Base-by-base conservation (phyloP, 2,329 filamentous ascomycete genomes). In the Thelonectria rubi region DNA sequence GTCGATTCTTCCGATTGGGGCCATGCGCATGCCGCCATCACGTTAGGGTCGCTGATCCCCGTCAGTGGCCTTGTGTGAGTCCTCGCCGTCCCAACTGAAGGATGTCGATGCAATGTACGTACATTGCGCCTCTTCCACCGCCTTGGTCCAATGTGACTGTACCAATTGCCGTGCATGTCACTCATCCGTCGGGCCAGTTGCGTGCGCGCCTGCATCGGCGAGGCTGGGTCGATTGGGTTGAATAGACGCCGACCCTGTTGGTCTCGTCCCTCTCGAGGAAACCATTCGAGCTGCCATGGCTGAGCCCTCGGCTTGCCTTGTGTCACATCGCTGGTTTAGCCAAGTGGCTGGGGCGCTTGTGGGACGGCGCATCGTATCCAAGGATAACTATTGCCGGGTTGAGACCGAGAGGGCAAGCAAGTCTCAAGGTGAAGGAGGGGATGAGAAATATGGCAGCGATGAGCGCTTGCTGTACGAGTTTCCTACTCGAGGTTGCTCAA, bases 1-100 rank as follows among this genome's bases (percentile, higher is more conserved):
- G 64, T 58, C 64, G 68, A 71, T 71, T 72, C 67, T 72, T 74
- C 72, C 72, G 72, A 74, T 72, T 72, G 70, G 72, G 61, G 65
- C 65, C 59, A 58, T 60, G 60, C 48, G 40, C 58, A 34, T 62
- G 63, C 58, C 51, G 60, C 58, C 63, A 66, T 64, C 59, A 60
- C 65, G 63, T 70, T 69, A 74, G 65, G 70, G 66, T 64, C 69
- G 63, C 62, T 69, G 67, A 72, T 72, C 69, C 67, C 69, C 65
- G 69, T 66, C 70, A 73, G 74, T 72, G 70, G 69, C 68, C 68
- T 73, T 72, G 74, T 73, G 72, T 73, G 58, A 54, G 39, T 24
- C 24, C 24, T 24, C 24, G 24, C 24, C 24, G 59, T 34, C 32
- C 10, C 32, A 34, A 14, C 24, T 11, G 32, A 14, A 8, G 65